Evolutionary conservation across 2,329 filamentous ascomycete genomes (phyloP), one percentile per base, ranked within the genome.

Genomic region (Aspergillus uvarum): DNA sequence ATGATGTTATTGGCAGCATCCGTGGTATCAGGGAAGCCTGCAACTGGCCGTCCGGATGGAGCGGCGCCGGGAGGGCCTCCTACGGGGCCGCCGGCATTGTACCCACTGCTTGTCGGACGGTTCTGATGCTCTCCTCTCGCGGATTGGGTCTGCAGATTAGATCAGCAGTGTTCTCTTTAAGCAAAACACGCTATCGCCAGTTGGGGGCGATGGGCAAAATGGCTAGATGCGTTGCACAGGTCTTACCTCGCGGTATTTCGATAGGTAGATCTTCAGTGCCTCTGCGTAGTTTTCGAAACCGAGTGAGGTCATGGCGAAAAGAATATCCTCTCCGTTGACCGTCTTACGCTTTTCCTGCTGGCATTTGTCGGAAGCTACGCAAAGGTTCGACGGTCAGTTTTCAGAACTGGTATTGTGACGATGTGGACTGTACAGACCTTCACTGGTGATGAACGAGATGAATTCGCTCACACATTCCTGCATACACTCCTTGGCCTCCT

Each of bases 401-500:
- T 55, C 4, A 50, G 54, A 3, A 11, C 22, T 16, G 35, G 14
- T 22, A 48, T 47, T 35, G 21, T 52, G 44, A 21, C 11, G 47
- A 31, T 29, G 22, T 50, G 44, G 42, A 54, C 16, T 47, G 19
- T 26, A 81, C 89, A 74, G 77, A 96, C 95, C 95, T 85, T 99
- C 95, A 77, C 94, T 98, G 38, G 95, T 99, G 75, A 99, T 98
- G 83, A 99, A 99, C 6, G 92, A 96, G 82, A 99, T 99, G 79
- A 99, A 99, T 80, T 99, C 95, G 87, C 93, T 97, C 60, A 99
- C 95, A 74, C 95, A 99, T 79, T 99, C 95, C 78, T 99, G 95
- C 95, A 99, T 98, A 80, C 95, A 99, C 77, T 99, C 95, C 78
- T 99, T 99, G 58, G 95, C 95, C 76, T 99, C 95, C 76, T 99